Base-by-base conservation (phyloP, 2,329 filamentous ascomycete genomes). In the Septoria linicola region DNA sequence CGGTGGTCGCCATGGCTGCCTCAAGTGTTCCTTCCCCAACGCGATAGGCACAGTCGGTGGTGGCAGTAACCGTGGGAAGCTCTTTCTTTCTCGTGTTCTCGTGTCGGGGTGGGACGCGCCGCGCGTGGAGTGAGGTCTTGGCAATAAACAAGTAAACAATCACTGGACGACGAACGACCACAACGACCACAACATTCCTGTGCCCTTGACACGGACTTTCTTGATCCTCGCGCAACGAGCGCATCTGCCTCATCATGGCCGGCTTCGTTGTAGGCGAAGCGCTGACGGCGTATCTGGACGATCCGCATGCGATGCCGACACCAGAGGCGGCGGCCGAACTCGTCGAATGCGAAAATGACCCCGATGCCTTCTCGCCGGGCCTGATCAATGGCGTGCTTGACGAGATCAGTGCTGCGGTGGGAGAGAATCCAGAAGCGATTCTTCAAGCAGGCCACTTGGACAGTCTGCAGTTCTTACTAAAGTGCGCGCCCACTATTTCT, bases 181-280 rank as follows among this genome's bases (percentile, higher is more conserved):
- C 37, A n/a, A 49, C 37, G 23, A 41, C 46, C 14, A 19, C 14
- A 32, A 41, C 46, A 41, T 21, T 20, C 21, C 14, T 4, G 16
- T 20, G 17, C 20, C 19, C 17, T 17, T 20, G 16, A 20, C 36
- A 8, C 36, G 4, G n/a, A 48, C 45, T 32, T 35, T 35, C 37
- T 16, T 21, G 16, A 39, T 39, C 11, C 10, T 27, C 20, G 43
- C 43, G 25, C 35, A 21, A 23, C 32, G 14, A 21, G 54, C 48
- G 47, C 46, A 51, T 39, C 20, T 30, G 41, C 59, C 61, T 60
- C 66, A 86, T 78, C 66, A 87, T 87, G 76, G 79, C 79, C 63
- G 81, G 85, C 66, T 99, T 99, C 75, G 89, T 97, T 71, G 89
- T 99, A 72, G 96, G 96, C 71, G 87, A 96, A 76, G 89, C 90